Evolutionary conservation across 2,329 filamentous ascomycete genomes (phyloP).

Genomic region (Fusarium concolor): DNA sequence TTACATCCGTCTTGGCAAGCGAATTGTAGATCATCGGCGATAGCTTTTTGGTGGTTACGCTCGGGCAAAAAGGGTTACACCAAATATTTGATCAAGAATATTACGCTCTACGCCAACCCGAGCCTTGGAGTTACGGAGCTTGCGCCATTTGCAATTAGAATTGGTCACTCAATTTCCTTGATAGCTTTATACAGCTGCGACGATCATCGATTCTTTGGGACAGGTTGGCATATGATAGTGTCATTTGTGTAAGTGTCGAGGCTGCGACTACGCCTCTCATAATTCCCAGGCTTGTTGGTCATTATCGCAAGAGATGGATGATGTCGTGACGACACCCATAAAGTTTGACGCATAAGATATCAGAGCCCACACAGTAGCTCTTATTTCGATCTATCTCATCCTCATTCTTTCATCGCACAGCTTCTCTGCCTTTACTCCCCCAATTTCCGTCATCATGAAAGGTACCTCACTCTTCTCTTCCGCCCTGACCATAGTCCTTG

Average conservation of each 20-base stretch:
- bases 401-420: not conserved
- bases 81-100: accelerated
- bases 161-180: not conserved
- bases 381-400: not conserved
- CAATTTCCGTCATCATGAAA: constrained; percentile 16
- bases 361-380: not conserved
- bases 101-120: not conserved
- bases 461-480: constrained; percentile 21
- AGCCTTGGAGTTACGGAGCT: no score
- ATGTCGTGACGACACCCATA: not conserved
- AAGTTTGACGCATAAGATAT: constrained; percentile 16
- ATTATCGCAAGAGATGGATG: not conserved
- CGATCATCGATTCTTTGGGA: constrained; percentile 33
- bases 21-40: constrained; percentile 17
- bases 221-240: not conserved
- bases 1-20: constrained; percentile 34
- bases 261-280: not conserved
- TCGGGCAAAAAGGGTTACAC: not conserved
- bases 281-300: constrained; percentile 1
- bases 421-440: not conserved
- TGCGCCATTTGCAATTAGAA: constrained; percentile 22
- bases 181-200: constrained; percentile 13
- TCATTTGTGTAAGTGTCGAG: not conserved
- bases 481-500: constrained; percentile 24
- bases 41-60: not conserved